Percentiles rank a stretch among this genome's conserved stretches.
Conservation (phyloP, 306 rosid genomes). For the Geum urbanum region DNA sequence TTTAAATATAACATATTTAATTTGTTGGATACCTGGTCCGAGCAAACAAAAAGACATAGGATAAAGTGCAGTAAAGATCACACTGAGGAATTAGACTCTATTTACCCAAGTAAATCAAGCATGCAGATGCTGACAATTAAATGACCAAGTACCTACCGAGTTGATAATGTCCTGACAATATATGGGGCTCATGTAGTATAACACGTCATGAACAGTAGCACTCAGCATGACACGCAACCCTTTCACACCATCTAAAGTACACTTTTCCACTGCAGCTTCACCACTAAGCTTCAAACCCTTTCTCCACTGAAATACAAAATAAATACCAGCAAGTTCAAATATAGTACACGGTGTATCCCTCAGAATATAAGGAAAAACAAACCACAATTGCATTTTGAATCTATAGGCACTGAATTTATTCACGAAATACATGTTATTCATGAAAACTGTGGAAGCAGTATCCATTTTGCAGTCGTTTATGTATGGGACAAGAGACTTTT, state of each 20-base stretch:
- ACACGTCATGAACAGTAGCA: constrained; percentile 94
- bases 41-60: neutral
- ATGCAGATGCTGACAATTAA: constrained; percentile 15
- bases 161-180: constrained; percentile 91
- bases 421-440: neutral
- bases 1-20: constrained; percentile 74
- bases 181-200: constrained; percentile 99
- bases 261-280: constrained; percentile 83
- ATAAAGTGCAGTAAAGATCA: neutral
- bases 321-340: constrained; percentile 20
- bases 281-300: constrained; percentile 96
- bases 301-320: constrained; percentile 76
- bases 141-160: constrained; percentile 52
- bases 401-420: no score
- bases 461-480: neutral
- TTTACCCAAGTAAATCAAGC: neutral
- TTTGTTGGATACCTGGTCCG: constrained; percentile 81
- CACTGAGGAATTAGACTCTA: neutral
- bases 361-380: constrained; percentile 10
- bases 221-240: constrained; percentile 90
- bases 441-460: neutral
- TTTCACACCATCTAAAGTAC: constrained; percentile 91
- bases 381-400: neutral
- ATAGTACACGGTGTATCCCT: neutral
- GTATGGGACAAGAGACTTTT: constrained; percentile 2